Base-by-base conservation (phyloP, 805 yeast genomes). In the Schwanniomyces occidentalis region DNA sequence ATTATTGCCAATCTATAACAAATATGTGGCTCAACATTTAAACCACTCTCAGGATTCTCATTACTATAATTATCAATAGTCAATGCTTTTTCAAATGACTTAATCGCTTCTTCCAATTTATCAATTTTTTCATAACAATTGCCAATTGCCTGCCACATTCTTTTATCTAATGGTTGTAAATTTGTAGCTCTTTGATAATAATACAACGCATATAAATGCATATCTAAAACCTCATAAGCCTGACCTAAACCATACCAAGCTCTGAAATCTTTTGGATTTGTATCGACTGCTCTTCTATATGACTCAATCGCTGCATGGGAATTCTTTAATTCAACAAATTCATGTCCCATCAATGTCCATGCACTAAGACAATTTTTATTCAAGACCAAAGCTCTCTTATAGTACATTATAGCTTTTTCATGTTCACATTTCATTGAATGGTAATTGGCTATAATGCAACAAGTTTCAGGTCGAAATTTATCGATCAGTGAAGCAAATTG, bases 161-260 rank as follows among this genome's bases (percentile, higher is more conserved):
- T 69, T 49, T 84, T 82, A 53, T 93, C 99, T 28, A 79, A 61
- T 1, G 97, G 97, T 50, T 85, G 89, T 45, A 93, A 67, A 8
- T 89, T 76, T 34, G 96, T 83, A 0, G 98, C 96, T 32, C 83
- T 73, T 61, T 93, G 96, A 56, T 88, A 93, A 57, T 93, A 93
- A 58, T 88, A 91, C 27, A 90, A 66, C 0, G 98, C 90, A 53
- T 90, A 93, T 41, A 86, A 68, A 54, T 87, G 93, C 96, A 91
- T 91, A 48, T 91, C 97, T 37, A 91, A 65, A 8, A 93, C 95
- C 58, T 93, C 99, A 56, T 93, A 93, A 1, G 98, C 98, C 61
- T 93, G 98, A 0, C 99, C 99, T 34, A 93, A 68, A 2, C 99
- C 99, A 58, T 91, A 93, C 99, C 99, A 93, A 0, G 98, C 98